Base-by-base conservation (phyloP, 495 filamentous ascomycete species). In the Pyrenula aspistea region DNA sequence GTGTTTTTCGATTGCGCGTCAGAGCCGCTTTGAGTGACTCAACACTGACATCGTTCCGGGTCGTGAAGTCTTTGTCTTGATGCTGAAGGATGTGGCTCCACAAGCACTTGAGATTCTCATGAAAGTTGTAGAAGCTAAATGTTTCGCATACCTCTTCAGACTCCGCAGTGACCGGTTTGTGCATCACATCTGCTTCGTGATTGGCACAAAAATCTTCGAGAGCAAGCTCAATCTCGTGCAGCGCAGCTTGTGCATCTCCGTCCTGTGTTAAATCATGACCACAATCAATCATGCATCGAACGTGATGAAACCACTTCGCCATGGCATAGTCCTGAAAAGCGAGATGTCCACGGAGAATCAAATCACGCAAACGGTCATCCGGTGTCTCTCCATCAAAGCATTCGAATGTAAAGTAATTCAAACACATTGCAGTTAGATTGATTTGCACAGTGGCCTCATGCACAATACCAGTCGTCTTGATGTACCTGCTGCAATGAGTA, bases 311-410 rank as follows among this genome's bases (percentile, higher is more conserved):
- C 71, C 71, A 74, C 53, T 68, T 71, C 20, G 67, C 58, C 8
- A 65, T 57, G 0, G 68, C 70, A 54, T 74, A 74, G 55, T 74
- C 70, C 51, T 69, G 64, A 48, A 72, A 71, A 0, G 64, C 60
- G 53, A 68, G 63, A 48, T 62, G 51, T 12, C 70, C 70, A 23
- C 59, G 49, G 36, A 57, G 54, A 49, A 61, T 23, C 49, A 54
- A 65, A 1, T 60, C 2, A 12, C 21, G 25, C 8, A 69, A 53
- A 15, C 60, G 49, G 0, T 59, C 24, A 2, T 67, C 54, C 4
- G 57, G 31, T 4, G 68, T 48, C 1, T 65, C 54, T 19, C 36
- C 49, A 11, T 54, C 23, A 57, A 74, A 73, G 55, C 65, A 69
- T 1, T 53, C 24, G 22, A 71, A 62, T 4, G 64, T 65, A 21